phyloP scores from a whole-genome alignment of 306 rosid species.

The Carpinus fangiana region DNA sequence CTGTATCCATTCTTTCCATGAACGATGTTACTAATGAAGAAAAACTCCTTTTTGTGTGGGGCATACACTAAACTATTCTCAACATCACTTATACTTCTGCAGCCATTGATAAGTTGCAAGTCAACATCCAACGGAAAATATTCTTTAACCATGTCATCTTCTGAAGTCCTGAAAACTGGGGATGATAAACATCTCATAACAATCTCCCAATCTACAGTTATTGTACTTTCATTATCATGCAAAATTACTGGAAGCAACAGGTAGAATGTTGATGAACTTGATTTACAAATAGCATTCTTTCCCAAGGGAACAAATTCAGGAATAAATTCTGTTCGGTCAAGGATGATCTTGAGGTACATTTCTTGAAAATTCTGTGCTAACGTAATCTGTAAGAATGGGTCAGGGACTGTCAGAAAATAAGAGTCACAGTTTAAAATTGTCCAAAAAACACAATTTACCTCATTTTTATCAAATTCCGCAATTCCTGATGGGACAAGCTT shows the following conservation, averaged over 20 bases:
- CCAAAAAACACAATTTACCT: constrained; percentile 48
- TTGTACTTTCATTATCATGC: constrained; percentile 35
- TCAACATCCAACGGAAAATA: constrained; percentile 22
- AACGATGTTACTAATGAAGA: constrained; percentile 51
- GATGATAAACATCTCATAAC: constrained; percentile 75
- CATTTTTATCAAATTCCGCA: constrained; percentile 57
- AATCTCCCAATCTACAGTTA: constrained; percentile 71
- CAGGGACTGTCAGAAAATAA: constrained; percentile 15
- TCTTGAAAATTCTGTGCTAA: constrained; percentile 86
- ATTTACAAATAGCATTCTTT: constrained; percentile 30
- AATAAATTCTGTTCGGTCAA: constrained; percentile 73
- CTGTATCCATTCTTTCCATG: constrained; percentile 57
- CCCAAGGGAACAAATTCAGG: constrained; percentile 65
- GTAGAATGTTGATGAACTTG: constrained; percentile 63
- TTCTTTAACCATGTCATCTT: constrained; percentile 23
- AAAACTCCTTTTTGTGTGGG: constrained; percentile 54
- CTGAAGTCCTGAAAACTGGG: constrained; percentile 63
- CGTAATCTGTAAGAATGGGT: constrained; percentile 52
- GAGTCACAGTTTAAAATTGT: neutral
- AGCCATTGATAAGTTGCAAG: constrained; percentile 71
- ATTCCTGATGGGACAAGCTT: constrained; percentile 66
- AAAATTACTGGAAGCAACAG: constrained; percentile 79
- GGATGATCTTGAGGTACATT: constrained; percentile 84
- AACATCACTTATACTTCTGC: constrained; percentile 52
- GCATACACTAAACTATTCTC: constrained; percentile 79